Conservation (phyloP, 164 flowering plant genomes). For the Echeveria elegans region DNA sequence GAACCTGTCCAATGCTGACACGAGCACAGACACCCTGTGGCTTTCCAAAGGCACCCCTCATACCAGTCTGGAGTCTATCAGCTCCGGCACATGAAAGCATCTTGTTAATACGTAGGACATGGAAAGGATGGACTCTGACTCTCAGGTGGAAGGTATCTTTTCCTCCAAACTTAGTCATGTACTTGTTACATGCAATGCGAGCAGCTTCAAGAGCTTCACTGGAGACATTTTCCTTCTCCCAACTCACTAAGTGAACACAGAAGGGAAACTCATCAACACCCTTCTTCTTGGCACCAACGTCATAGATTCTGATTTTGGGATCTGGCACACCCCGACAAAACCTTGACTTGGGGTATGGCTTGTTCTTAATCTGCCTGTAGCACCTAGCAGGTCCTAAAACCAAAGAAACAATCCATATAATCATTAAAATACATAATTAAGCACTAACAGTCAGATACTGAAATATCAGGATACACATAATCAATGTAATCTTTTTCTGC, state of each 20-base stretch:
- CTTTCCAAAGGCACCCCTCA: conserved; percentile 5
- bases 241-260: not conserved
- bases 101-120: not conserved
- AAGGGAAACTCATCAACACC: conserved; percentile 5
- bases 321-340: conserved; percentile 1
- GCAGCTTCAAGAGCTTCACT: conserved; percentile 3
- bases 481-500: too few relatives aligned
- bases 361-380: conserved; percentile 4
- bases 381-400: not conserved
- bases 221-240: conserved; percentile 1
- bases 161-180: conserved; percentile 4
- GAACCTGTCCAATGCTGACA: conserved; percentile 2
- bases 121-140: not conserved
- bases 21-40: not conserved
- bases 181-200: not conserved
- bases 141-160: conserved; percentile 1
- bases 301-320: not conserved
- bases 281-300: conserved; percentile 4
- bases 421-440: too few relatives aligned
- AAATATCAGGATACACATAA: too few relatives aligned
- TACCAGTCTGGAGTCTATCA: conserved; percentile 4
- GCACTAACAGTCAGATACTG: too few relatives aligned
- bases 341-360: conserved; percentile 2
- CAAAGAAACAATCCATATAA: too few relatives aligned
- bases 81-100: conserved; percentile 4